Conservation (phyloP, 2,329 filamentous ascomycete genomes). For the Colletotrichum sp. region DNA sequence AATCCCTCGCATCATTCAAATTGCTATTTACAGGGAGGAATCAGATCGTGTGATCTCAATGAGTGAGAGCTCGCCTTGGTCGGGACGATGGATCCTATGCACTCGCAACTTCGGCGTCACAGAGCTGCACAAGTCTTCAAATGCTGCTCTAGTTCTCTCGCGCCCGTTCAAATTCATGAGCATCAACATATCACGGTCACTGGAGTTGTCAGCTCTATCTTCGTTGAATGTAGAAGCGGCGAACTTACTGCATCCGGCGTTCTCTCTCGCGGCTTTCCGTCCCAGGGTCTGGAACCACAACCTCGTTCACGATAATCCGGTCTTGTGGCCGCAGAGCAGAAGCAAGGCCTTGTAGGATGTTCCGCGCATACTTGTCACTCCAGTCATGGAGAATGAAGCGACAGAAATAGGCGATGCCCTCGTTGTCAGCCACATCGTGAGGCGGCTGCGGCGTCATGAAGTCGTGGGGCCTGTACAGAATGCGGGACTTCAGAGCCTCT, state of each 20-base stretch:
- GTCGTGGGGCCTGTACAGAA: conserved; percentile 25
- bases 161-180: conserved; percentile 4
- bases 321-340: background rate
- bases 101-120: background rate
- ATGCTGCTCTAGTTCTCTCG: background rate
- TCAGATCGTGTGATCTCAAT: background rate
- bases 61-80: background rate
- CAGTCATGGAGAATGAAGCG: conserved; percentile 57
- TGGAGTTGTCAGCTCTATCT: background rate
- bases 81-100: background rate
- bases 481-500: conserved; percentile 13
- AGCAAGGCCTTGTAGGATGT: conserved; percentile 31
- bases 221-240: fast-evolving
- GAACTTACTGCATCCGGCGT: background rate
- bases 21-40: background rate
- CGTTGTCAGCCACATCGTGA: conserved; percentile 27
- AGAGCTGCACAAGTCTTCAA: background rate
- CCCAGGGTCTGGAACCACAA: background rate
- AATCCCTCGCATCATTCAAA: fast-evolving
- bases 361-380: conserved; percentile 41
- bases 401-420: conserved; percentile 41
- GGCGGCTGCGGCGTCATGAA: conserved; percentile 28
- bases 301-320: background rate
- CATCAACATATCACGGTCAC: conserved; percentile 5
- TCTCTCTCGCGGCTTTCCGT: background rate